These are phyloP conservation scores for Berkeleyomyces basicola DNA, from an alignment of 2,329 filamentous ascomycete genomes.

Conservation along the genomic window DNA sequence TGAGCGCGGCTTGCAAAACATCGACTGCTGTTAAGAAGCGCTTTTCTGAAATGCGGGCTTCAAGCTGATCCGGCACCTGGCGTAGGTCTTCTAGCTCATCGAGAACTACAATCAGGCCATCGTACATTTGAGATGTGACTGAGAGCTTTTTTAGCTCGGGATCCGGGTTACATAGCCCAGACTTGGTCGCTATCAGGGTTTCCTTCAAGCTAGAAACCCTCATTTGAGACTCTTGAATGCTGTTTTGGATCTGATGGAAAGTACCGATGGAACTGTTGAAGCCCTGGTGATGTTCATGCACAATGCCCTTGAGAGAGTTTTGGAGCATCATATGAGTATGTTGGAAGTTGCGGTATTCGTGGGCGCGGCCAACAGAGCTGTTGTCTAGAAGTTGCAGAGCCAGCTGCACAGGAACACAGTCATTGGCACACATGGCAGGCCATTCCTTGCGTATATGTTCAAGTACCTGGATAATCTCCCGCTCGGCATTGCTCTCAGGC, in stretches of 20 bases:
- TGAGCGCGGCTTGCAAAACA: conserved; percentile 71
- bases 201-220: conserved; percentile 70
- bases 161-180: conserved; percentile 67
- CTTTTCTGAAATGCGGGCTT: conserved; percentile 91
- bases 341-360: conserved; percentile 73
- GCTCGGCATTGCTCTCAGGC: conserved; percentile 34
- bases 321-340: conserved; percentile 79
- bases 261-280: conserved; percentile 99
- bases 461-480: conserved; percentile 48
- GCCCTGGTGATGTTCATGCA: conserved; percentile 96
- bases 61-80: conserved; percentile 76
- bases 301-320: conserved; percentile 79
- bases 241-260: conserved; percentile 94
- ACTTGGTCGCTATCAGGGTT: conserved; percentile 65
- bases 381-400: conserved; percentile 88
- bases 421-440: conserved; percentile 76
- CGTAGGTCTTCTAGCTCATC: conserved; percentile 77
- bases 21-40: conserved; percentile 86
- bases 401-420: conserved; percentile 84
- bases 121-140: conserved; percentile 74
- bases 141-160: conserved; percentile 85
- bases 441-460: conserved; percentile 77
- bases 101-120: conserved; percentile 71
- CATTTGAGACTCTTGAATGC: conserved; percentile 75
- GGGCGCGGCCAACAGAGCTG: conserved; percentile 81